phyloP scores from a whole-genome alignment of 2,329 filamentous ascomycete genomes.

The Leptographium wingfieldii region DNA sequence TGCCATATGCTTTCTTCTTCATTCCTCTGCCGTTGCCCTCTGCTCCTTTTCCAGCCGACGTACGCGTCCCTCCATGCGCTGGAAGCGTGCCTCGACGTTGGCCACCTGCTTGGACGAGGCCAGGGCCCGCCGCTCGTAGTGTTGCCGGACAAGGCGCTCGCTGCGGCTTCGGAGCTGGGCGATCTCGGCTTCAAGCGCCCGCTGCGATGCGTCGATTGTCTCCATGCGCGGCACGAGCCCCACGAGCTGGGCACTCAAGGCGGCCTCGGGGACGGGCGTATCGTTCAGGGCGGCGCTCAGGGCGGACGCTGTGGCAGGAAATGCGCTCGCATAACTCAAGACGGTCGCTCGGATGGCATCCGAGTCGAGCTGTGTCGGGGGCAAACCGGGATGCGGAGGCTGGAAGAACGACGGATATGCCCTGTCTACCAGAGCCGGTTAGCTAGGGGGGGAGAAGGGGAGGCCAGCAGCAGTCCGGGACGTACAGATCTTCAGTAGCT shows the following conservation, averaged over 20 bases:
- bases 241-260: slow-evolving; percentile 42
- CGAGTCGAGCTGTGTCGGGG: slow-evolving; percentile 37
- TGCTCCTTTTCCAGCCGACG: slow-evolving; percentile 48
- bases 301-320: slow-evolving; percentile 41
- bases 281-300: slow-evolving; percentile 41
- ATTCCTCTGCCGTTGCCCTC: slow-evolving; percentile 23
- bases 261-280: slow-evolving; percentile 42
- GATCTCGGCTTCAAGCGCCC: slow-evolving; percentile 49
- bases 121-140: slow-evolving; percentile 64
- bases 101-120: slow-evolving; percentile 56
- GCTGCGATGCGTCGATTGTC: slow-evolving; percentile 45
- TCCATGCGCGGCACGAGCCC: slow-evolving; percentile 49
- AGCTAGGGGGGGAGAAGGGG: not conserved
- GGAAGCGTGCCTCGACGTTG: slow-evolving; percentile 56
- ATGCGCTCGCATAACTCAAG: slow-evolving; percentile 42
- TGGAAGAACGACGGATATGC: slow-evolving; percentile 43
- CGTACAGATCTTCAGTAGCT: slow-evolving; percentile 49
- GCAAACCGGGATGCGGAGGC: slow-evolving; percentile 28
- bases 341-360: slow-evolving; percentile 42
- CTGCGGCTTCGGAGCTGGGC: slow-evolving; percentile 50
- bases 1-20: not conserved
- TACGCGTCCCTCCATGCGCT: slow-evolving; percentile 51
- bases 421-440: slow-evolving; percentile 27
- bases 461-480: not conserved
- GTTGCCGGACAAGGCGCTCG: slow-evolving; percentile 49